phyloP scores from a whole-genome alignment of 768 basidiomycete species.

The Tubosaeta sp. region DNA sequence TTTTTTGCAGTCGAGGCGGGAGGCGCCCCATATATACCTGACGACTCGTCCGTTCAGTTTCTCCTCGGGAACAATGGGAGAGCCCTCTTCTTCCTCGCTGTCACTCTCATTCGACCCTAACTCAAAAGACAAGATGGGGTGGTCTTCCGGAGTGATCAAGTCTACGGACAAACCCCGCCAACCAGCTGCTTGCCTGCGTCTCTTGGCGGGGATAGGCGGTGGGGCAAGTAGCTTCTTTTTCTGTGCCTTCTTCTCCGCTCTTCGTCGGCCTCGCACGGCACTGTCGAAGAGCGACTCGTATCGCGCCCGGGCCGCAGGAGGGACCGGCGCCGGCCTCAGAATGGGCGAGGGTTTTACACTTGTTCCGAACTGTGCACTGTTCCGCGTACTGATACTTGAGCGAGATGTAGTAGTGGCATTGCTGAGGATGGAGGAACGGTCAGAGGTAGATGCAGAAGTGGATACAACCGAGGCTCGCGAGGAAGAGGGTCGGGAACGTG shows the following conservation, averaged over 20 bases:
- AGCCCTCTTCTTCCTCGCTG: constrained; percentile 28
- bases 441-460: constrained; percentile 45
- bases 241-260: constrained; percentile 31
- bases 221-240: constrained; percentile 29
- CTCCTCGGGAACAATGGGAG: constrained; percentile 38
- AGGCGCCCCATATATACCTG: constrained; percentile 58
- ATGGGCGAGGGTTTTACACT: constrained; percentile 30
- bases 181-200: constrained; percentile 56
- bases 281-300: constrained; percentile 65
- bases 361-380: constrained; percentile 20
- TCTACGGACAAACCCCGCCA: constrained; percentile 75
- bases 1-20: constrained; percentile 47
- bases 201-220: constrained; percentile 37
- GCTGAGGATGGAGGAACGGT: constrained; percentile 62
- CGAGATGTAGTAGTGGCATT: constrained; percentile 35
- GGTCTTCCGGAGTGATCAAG: constrained; percentile 46
- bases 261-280: constrained; percentile 51
- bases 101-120: constrained; percentile 13
- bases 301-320: constrained; percentile 55
- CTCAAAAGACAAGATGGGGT: constrained; percentile 10
- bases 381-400: constrained; percentile 36
- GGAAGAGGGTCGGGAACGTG: constrained; percentile 30
- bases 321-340: constrained; percentile 61
- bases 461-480: constrained; percentile 36
- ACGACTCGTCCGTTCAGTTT: constrained; percentile 54